Evolutionary conservation across 345 rosid genomes (phyloP).

Genomic region (Excoecaria agallocha): DNA sequence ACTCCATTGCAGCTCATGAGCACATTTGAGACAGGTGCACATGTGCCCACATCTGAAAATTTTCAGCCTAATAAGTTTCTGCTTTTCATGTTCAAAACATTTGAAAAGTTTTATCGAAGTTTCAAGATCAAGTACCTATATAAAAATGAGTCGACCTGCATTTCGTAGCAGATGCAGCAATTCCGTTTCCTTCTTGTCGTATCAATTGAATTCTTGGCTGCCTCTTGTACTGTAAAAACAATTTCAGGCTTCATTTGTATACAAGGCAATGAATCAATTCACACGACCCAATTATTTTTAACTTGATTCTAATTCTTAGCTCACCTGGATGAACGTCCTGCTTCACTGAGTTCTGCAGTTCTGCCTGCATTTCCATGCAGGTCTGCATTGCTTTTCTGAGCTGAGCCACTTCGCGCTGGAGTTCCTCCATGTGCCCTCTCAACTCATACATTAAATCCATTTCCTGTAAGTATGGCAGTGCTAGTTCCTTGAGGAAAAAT

Average conservation of each 20-base stretch:
- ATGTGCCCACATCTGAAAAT: slow-evolving; percentile 79
- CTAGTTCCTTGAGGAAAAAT: not conserved
- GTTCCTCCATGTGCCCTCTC: slow-evolving; percentile 64
- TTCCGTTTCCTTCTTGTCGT: slow-evolving; percentile 44
- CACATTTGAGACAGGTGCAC: slow-evolving; percentile 81
- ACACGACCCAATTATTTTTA: too few species aligned
- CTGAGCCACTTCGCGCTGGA: slow-evolving; percentile 65
- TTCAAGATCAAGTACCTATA: slow-evolving; percentile 48
- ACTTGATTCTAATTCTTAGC: not conserved
- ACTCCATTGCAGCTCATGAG: slow-evolving; percentile 68
- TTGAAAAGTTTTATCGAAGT: not conserved
- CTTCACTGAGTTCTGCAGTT: slow-evolving; percentile 39
- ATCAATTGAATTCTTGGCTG: slow-evolving; percentile 26
- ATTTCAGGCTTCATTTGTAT: not conserved
- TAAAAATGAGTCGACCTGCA: slow-evolving; percentile 69
- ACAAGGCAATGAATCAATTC: not conserved
- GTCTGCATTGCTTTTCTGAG: slow-evolving; percentile 50
- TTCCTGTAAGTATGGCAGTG: slow-evolving; percentile 39
- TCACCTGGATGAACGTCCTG: slow-evolving; percentile 53
- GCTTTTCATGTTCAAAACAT: not conserved
- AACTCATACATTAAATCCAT: slow-evolving; percentile 60
- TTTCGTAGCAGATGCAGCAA: slow-evolving; percentile 77
- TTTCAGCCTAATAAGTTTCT: not conserved
- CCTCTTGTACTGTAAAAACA: slow-evolving; percentile 34
- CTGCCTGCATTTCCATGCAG: slow-evolving; percentile 65